Evolutionary conservation across 169 alveolate genomes (phyloP).

Genomic region (Cyclospora cayetanensis): DNA sequence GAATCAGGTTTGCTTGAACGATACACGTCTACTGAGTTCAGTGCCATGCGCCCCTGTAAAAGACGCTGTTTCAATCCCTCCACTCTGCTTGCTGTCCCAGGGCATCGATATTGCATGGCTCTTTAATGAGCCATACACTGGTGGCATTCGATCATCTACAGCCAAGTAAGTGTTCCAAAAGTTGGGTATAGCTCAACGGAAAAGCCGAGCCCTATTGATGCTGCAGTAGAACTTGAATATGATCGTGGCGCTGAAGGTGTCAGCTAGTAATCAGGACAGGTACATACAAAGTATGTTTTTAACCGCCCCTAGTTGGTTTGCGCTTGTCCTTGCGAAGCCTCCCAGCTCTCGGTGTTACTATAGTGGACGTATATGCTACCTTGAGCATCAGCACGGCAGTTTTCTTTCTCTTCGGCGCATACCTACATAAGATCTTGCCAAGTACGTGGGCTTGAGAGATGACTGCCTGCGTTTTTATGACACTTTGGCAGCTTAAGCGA

Average conservation of each 20-base stretch:
- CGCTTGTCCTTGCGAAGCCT: not conserved
- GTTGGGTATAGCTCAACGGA: too few relatives aligned
- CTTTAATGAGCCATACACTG: conserved; percentile 42
- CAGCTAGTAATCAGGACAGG: too few relatives aligned
- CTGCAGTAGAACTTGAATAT: too few relatives aligned
- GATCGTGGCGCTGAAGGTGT: too few relatives aligned
- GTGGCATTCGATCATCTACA: conserved; percentile 27
- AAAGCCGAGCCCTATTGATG: too few relatives aligned
- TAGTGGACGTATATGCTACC: conserved; percentile 10
- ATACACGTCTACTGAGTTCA: too few relatives aligned
- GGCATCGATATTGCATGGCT: conserved; percentile 49
- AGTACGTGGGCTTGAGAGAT: not conserved
- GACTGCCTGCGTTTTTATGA: not conserved
- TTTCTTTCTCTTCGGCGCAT: conserved; percentile 33
- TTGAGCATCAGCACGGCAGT: conserved; percentile 21
- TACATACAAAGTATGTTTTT: too few relatives aligned
- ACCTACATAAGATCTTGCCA: conserved; percentile 47
- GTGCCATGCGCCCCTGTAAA: too few relatives aligned
- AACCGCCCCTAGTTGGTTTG: not conserved
- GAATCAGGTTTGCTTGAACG: too few relatives aligned
- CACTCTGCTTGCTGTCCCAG: not conserved
- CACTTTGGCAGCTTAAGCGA: not conserved
- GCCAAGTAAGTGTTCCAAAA: not conserved
- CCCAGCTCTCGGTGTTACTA: conserved; percentile 27
- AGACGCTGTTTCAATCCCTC: not conserved